Evolutionary conservation across 495 filamentous ascomycete genomes (phyloP), one percentile per base, ranked within the genome.

Genomic region (Daldinia concentrica): DNA sequence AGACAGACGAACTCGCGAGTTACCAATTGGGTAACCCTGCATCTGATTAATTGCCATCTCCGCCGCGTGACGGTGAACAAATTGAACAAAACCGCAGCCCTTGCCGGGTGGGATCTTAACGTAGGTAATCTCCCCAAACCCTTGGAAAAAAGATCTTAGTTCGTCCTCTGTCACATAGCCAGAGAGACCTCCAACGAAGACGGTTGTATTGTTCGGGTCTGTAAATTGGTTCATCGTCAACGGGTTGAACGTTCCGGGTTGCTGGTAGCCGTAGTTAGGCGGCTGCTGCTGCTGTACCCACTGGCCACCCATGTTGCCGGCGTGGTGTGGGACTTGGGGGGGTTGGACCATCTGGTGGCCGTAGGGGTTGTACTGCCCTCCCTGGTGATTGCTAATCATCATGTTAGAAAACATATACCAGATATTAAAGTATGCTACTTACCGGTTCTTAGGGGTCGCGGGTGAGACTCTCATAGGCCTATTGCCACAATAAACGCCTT

Each of bases 1-100:
- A 75, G 92, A 95, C 71, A 99, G 88, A 73, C 95, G 93, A 48
- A 99, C 95, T 61, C 95, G 92, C 17, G 95, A 99, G 85, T 99
- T 99, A 57, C 95, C 95, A 74, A 99, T 99, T 41, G 95, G 95
- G 81, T 99, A 99, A 39, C 95, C 95, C 82, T 99, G 95, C 95
- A 99, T 99, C 83, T 99, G 95, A 85, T 99, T 99, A 86, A 99
- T 99, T 62, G 95, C 95, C 95, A 99, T 99, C 85, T 99, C 95
- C 22, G 95, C 95, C 17, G 95, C 95, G 81, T 99, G 95, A 68
- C 95, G 94, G 82, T 99, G 95, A 58, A 99, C 96, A 75, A 99
- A 99, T 79, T 99, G 95, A 54, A 99, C 95, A 77, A 99, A 99
- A 55, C 95, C 95, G 76, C 95, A 99, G 70, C 95, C 95, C 88